Evolutionary conservation across 202 grass and related monocot genomes (phyloP), one percentile per base, ranked within the genome.

Genomic region (Alloteropsis angusta): DNA sequence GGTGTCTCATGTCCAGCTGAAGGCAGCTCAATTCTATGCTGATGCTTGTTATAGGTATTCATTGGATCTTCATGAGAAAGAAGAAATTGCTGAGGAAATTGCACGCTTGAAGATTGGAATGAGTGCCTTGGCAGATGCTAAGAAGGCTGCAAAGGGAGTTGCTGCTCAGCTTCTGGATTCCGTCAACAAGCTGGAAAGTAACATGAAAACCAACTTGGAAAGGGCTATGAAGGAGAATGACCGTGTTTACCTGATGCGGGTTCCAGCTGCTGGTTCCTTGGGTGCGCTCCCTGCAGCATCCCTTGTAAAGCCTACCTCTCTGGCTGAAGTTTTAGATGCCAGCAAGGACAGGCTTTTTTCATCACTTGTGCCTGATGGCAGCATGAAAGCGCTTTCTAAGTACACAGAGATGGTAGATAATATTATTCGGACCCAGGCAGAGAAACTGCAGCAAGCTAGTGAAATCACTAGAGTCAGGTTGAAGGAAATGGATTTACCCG

Each of bases 401-500:
- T 95, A 98, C 78, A 98, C 96, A 0, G 96, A 91, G 77, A 98
- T 98, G 87, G 90, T 95, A 65, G 96, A 98, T 87, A 66, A 86
- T 57, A 91, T 95, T 61, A 98, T 98, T 39, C 78, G 96, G 48
- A 95, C 76, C 45, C 96, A 98, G 47, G 89, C 92, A 8, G 96
- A 98, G 72, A 98, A 98, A 82, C 71, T 98, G 64, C 96, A 93
- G 86, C 92, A 95, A 90, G 90, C 88, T 41, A 98, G 96, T 87
- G 96, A 98, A 81, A 85, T 95, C 53, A 89, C 92, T 74, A 87
- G 92, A 79, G 87, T 98, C 80, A 98, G 81, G 66, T 76, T 98
- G 69, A 98, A 98, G 88, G 96, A 98, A 81, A 98, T 98, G 96
- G 96, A 93, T 82, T 70, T 98, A 79, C 96, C 92, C 43, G 96